phyloP scores from a whole-genome alignment of 345 rosid genomes.

The Camelina neglecta region DNA sequence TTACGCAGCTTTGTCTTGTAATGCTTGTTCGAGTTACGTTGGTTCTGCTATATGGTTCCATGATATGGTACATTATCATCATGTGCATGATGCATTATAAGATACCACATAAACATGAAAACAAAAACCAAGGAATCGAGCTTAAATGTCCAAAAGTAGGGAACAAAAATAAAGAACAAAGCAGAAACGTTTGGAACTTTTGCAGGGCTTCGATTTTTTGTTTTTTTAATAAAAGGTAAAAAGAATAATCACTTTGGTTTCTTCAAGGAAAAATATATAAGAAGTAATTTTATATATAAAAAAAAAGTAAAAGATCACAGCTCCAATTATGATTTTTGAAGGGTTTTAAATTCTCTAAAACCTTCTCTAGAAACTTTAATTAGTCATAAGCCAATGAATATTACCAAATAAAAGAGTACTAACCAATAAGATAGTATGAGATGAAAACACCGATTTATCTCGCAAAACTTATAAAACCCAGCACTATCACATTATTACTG shows the following conservation, averaged over 20 bases:
- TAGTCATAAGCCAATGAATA: neutral
- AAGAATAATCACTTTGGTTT: slow-evolving; percentile 18
- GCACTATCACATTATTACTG: neutral
- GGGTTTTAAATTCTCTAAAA: neutral
- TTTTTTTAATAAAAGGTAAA: neutral
- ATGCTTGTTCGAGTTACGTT: neutral
- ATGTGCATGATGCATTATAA: slow-evolving; percentile 11
- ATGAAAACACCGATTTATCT: slow-evolving; percentile 4
- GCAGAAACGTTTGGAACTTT: slow-evolving; percentile 25
- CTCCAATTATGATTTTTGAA: neutral
- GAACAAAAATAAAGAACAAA: slow-evolving; percentile 19
- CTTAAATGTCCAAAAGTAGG: neutral
- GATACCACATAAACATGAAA: neutral
- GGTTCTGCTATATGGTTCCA: slow-evolving; percentile 4
- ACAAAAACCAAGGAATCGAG: neutral
- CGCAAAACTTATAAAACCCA: neutral
- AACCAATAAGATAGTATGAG: neutral
- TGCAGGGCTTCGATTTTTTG: slow-evolving; percentile 1
- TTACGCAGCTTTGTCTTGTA: neutral
- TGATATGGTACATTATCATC: slow-evolving; percentile 2
- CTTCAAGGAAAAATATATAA: slow-evolving; percentile 8
- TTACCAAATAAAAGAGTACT: neutral
- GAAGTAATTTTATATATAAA: neutral
- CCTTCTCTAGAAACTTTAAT: neutral
- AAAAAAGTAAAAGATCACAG: neutral